Conservation (phyloP, 2,329 filamentous ascomycete genomes). For the Zasmidium citrigriseum region DNA sequence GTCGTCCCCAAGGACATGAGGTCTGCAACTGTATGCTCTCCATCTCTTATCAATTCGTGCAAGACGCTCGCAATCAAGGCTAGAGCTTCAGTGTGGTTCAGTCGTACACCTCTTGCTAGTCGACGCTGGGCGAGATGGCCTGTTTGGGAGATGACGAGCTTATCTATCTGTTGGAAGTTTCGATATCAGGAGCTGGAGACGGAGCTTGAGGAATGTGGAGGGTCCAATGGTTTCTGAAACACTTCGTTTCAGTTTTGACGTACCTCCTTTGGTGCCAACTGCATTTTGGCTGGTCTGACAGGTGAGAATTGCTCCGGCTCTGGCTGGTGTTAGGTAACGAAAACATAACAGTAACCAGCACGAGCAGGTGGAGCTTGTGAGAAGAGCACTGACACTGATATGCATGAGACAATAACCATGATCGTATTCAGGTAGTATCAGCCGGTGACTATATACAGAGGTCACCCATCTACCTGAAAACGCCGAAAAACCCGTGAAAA, state of each 20-base stretch:
- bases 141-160: conserved; percentile 88
- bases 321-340: not conserved
- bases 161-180: conserved; percentile 71
- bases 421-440: too few species aligned
- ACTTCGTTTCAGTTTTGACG: not conserved
- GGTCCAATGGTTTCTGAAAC: not conserved
- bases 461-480: too few species aligned
- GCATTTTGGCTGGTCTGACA: conserved; percentile 30
- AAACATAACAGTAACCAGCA: not conserved
- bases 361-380: not conserved
- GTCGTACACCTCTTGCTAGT: conserved; percentile 80
- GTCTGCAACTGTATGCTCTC: conserved; percentile 84
- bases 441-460: too few species aligned
- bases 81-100: conserved; percentile 88
- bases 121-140: conserved; percentile 84
- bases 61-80: conserved; percentile 84
- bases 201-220: not conserved
- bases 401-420: too few species aligned
- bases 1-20: conserved; percentile 90
- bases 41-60: conserved; percentile 97
- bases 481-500: too few species aligned
- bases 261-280: conserved; percentile 40
- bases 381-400: too few species aligned
- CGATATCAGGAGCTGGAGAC: not conserved
- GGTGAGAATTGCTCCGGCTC: not conserved